phyloP scores from a whole-genome alignment of 306 rosid genomes.

The Vachellia pachyceras region DNA sequence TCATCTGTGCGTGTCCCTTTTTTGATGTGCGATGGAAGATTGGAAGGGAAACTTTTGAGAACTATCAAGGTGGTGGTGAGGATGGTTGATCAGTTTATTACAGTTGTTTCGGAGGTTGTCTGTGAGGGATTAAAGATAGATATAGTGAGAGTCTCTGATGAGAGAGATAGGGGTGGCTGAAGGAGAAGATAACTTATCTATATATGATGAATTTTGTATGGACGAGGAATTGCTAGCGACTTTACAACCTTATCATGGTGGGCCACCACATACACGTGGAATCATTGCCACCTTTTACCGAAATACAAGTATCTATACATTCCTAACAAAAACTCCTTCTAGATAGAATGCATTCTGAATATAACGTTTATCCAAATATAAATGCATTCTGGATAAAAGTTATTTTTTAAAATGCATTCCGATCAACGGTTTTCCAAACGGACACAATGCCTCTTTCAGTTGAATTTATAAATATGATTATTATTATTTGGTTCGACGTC shows the following conservation, averaged over 20 bases:
- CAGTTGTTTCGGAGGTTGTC: background rate
- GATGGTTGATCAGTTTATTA: background rate
- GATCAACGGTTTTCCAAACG: too few species aligned
- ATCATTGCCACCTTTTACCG: background rate
- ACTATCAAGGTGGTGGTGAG: conserved; percentile 23
- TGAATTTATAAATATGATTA: background rate
- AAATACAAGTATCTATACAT: background rate
- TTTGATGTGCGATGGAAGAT: background rate
- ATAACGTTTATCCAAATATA: too few species aligned
- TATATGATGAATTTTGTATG: conserved; percentile 47
- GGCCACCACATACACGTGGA: conserved; percentile 41
- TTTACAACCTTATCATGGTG: conserved; percentile 47
- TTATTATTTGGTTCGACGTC: background rate
- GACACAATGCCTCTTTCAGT: too few species aligned
- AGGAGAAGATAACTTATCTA: conserved; percentile 50
- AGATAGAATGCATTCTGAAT: too few species aligned
- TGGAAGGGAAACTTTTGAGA: conserved; percentile 13
- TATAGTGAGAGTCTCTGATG: background rate
- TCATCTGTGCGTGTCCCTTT: background rate
- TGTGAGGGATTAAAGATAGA: conserved; percentile 24
- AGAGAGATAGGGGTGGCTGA: conserved; percentile 33
- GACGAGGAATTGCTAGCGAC: conserved; percentile 42
- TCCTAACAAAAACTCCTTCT: too few species aligned
- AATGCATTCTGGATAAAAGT: too few species aligned
- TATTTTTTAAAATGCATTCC: too few species aligned